Evolutionary conservation across 768 basidiomycete species (phyloP).

Genomic region (Naganishia onofrii): DNA sequence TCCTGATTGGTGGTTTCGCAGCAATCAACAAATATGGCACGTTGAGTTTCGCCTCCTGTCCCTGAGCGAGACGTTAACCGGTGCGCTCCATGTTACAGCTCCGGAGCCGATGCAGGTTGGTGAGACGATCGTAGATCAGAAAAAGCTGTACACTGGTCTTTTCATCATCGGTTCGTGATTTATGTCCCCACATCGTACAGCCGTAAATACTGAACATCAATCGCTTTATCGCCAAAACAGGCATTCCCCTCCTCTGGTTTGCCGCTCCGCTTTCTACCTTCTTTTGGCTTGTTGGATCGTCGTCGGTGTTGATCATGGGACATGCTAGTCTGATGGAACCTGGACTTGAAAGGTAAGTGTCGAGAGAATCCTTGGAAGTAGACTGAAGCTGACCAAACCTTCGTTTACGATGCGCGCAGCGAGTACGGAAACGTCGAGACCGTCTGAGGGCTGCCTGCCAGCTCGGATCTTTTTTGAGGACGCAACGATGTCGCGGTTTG

Average conservation of each 20-base stretch:
- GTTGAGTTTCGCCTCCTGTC: slow-evolving; percentile 40
- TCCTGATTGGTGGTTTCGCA: slow-evolving; percentile 87
- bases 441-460: slow-evolving; percentile 30
- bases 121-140: slow-evolving; percentile 78
- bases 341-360: slow-evolving; percentile 65
- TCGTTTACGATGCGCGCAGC: slow-evolving; percentile 16
- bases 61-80: background rate
- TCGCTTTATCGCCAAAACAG: slow-evolving; percentile 46
- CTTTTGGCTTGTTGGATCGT: slow-evolving; percentile 93
- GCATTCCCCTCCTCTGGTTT: slow-evolving; percentile 77
- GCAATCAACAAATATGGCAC: slow-evolving; percentile 85
- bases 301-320: slow-evolving; percentile 73
- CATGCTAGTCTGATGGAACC: slow-evolving; percentile 90
- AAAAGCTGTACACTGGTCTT: slow-evolving; percentile 78
- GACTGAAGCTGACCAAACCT: background rate
- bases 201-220: background rate
- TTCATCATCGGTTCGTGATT: slow-evolving; percentile 68
- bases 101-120: slow-evolving; percentile 82
- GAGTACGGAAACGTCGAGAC: slow-evolving; percentile 44
- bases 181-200: no score
- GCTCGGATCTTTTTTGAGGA: background rate
- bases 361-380: background rate
- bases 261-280: slow-evolving; percentile 62
- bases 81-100: slow-evolving; percentile 54
- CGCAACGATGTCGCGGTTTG: background rate